Conservation (phyloP, 345 rosid genomes). For the Angophora floribunda region DNA sequence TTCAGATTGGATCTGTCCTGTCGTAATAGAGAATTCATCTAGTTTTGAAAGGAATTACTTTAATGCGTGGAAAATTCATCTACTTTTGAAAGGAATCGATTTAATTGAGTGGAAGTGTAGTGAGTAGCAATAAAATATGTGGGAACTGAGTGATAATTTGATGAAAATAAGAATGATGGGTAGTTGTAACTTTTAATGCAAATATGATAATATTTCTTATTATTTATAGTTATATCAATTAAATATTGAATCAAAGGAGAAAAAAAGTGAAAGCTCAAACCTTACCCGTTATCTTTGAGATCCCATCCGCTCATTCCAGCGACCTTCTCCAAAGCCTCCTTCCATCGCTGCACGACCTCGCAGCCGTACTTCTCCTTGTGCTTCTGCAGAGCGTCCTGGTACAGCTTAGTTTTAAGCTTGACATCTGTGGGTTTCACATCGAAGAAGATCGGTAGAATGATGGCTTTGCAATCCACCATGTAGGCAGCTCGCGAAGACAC, state of each 20-base stretch:
- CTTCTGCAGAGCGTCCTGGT: background rate
- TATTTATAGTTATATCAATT: too few species aligned
- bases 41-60: background rate
- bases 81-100: too few species aligned
- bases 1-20: background rate
- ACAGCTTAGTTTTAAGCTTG: background rate
- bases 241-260: background rate
- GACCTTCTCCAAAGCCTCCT: background rate
- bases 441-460: background rate
- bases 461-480: background rate
- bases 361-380: background rate
- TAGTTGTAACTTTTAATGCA: background rate
- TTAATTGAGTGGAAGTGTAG: background rate
- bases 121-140: too few species aligned
- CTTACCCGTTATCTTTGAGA: background rate
- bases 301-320: background rate
- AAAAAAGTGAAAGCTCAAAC: background rate
- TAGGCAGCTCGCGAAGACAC: background rate
- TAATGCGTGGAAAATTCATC: too few species aligned
- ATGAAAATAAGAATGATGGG: background rate
- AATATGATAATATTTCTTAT: background rate
- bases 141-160: background rate
- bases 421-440: background rate
- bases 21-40: background rate
- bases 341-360: background rate